Percentiles rank a stretch among this genome's conserved stretches.
These are phyloP conservation scores for Pezizomycotina sp. DNA, from an alignment of 2,329 filamentous ascomycete genomes.

Conservation along the genomic window DNA sequence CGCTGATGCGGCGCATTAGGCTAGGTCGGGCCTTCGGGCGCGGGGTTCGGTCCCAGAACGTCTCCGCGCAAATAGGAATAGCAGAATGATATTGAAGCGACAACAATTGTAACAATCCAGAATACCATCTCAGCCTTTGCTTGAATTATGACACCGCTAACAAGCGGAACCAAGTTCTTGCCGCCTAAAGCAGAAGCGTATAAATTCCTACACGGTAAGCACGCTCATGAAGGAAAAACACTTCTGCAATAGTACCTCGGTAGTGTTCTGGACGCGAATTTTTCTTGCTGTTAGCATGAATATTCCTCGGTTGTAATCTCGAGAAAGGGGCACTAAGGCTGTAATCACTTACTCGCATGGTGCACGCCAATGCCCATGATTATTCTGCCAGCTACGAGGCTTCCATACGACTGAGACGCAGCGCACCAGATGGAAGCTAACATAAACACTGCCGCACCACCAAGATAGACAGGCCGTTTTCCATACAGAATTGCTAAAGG, in stretches of 20 bases:
- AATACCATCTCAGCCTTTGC: slow-evolving; percentile 74
- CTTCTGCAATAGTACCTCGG: slow-evolving; percentile 91
- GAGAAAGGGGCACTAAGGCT: too few relatives aligned
- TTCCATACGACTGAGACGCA: slow-evolving; percentile 61
- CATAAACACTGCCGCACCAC: slow-evolving; percentile 60
- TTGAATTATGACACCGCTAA: slow-evolving; percentile 72
- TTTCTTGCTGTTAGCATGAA: slow-evolving; percentile 24
- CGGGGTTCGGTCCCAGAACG: slow-evolving; percentile 83
- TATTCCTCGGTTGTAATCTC: neutral
- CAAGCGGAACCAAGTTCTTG: slow-evolving; percentile 76
- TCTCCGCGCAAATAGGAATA: slow-evolving; percentile 86
- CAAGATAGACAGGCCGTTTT: slow-evolving; percentile 78
- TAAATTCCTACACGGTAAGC: slow-evolving; percentile 90
- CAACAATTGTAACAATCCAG: slow-evolving; percentile 70
- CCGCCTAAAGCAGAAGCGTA: slow-evolving; percentile 75
- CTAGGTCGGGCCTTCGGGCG: slow-evolving; percentile 29
- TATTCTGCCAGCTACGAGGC: slow-evolving; percentile 63
- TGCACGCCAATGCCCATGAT: slow-evolving; percentile 63
- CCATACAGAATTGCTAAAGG: slow-evolving; percentile 84
- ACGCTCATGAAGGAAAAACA: slow-evolving; percentile 87
- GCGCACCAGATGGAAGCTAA: slow-evolving; percentile 69
- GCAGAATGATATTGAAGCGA: slow-evolving; percentile 51
- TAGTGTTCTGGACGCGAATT: slow-evolving; percentile 80
- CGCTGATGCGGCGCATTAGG: slow-evolving; percentile 17
- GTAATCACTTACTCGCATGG: too few relatives aligned